Evolutionary conservation across 2,329 filamentous ascomycete genomes (phyloP).

Genomic region (Neophaeococcomyces mojaviensis): DNA sequence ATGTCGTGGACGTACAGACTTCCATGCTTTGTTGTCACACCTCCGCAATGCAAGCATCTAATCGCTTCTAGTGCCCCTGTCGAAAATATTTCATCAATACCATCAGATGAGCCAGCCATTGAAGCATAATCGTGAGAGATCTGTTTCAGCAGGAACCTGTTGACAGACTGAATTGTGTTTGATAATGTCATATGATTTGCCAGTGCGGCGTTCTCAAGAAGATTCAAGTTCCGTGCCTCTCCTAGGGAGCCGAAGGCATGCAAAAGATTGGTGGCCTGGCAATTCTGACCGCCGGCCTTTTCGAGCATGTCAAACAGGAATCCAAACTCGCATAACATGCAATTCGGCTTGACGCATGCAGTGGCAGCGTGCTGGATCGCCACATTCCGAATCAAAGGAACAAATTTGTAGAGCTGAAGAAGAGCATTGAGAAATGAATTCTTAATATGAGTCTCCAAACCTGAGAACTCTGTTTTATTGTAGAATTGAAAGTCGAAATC

Average conservation of each 20-base stretch:
- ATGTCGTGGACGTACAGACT: conserved; percentile 79
- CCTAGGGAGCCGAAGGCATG: conserved; percentile 80
- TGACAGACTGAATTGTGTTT: conserved; percentile 76
- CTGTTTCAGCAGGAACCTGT: conserved; percentile 75
- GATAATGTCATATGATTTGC: conserved; percentile 64
- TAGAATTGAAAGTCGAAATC: conserved; percentile 99
- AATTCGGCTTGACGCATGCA: conserved; percentile 72
- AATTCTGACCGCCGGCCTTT: conserved; percentile 87
- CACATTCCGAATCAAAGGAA: conserved; percentile 76
- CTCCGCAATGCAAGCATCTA: conserved; percentile 76
- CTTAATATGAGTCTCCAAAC: conserved; percentile 88
- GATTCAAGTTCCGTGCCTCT: conserved; percentile 66
- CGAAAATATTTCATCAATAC: conserved; percentile 60
- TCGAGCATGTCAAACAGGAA: conserved; percentile 98
- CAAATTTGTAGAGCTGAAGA: conserved; percentile 85
- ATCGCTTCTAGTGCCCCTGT: conserved; percentile 49
- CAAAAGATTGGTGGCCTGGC: conserved; percentile 89
- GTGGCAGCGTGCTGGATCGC: conserved; percentile 84
- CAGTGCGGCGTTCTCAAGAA: conserved; percentile 69
- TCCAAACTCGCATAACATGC: conserved; percentile 86
- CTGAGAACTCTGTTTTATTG: conserved; percentile 86
- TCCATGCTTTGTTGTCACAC: conserved; percentile 73
- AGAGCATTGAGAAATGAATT: conserved; percentile 95
- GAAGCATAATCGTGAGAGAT: conserved; percentile 69
- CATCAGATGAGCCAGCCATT: conserved; percentile 53